phyloP scores from a whole-genome alignment of 352 stramenopile genomes.

The Phytophthora sp. region DNA sequence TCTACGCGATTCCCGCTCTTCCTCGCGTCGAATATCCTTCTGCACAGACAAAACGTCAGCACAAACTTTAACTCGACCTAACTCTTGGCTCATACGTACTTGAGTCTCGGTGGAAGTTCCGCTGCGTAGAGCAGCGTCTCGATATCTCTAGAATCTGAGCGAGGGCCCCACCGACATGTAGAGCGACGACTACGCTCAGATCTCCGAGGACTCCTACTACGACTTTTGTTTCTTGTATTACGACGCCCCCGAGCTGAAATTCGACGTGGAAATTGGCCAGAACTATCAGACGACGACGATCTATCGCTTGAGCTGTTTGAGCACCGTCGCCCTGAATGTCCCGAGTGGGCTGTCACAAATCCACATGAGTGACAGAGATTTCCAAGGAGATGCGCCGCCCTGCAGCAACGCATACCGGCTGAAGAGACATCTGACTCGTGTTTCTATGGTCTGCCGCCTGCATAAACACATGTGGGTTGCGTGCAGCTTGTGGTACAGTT shows the following conservation, averaged over 20 bases:
- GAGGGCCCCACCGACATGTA: neutral
- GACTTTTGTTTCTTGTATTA: conserved; percentile 7
- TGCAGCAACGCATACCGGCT: conserved; percentile 10
- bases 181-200: neutral
- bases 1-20: conserved; percentile 2
- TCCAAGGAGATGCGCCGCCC: conserved; percentile 12
- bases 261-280: conserved; percentile 3
- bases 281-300: conserved; percentile 4
- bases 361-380: conserved; percentile 8
- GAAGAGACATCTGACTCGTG: neutral
- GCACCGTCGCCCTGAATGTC: neutral
- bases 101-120: neutral
- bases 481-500: conserved; percentile 10
- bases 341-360: neutral
- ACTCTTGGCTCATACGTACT: conserved; percentile 14
- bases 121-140: neutral
- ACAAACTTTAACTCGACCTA: neutral
- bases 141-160: neutral
- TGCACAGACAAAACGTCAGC: neutral
- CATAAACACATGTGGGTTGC: conserved; percentile 7
- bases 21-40: neutral
- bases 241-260: conserved; percentile 1
- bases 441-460: neutral
- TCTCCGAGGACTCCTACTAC: conserved; percentile 19
- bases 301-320: conserved; percentile 12